Conservation (phyloP, 31 red algal species). For the Asparagopsis taxiformis region DNA sequence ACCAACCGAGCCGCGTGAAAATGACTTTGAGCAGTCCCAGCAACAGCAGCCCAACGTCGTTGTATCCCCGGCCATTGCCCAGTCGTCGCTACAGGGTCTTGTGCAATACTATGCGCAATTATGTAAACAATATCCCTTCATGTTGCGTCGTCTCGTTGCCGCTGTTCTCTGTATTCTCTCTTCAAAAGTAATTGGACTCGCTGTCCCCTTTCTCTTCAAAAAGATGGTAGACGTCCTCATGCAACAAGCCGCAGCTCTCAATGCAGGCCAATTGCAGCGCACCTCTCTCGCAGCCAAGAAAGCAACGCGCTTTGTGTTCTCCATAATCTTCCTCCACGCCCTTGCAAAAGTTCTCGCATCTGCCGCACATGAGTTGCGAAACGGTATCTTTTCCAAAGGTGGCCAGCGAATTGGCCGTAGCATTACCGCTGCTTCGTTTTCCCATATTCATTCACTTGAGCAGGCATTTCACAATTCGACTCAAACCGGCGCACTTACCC, state of each 20-base stretch:
- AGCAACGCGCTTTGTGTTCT: slow-evolving; percentile 7
- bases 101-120: slow-evolving; percentile 33
- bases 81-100: slow-evolving; percentile 48
- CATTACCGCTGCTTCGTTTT: slow-evolving; percentile 81
- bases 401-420: slow-evolving; percentile 79
- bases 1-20: background rate
- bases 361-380: slow-evolving; percentile 76
- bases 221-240: slow-evolving; percentile 65
- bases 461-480: slow-evolving; percentile 49
- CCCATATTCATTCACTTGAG: slow-evolving; percentile 75
- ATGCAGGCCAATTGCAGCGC: background rate
- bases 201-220: slow-evolving; percentile 72
- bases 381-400: slow-evolving; percentile 68
- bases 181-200: slow-evolving; percentile 68
- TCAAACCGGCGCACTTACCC: slow-evolving; percentile 59
- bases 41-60: background rate
- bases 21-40: background rate
- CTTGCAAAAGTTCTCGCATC: slow-evolving; percentile 52
- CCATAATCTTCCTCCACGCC: slow-evolving; percentile 53
- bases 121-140: slow-evolving; percentile 52
- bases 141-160: slow-evolving; percentile 53
- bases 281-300: background rate
- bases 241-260: slow-evolving; percentile 5
- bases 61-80: slow-evolving; percentile 28
- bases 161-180: slow-evolving; percentile 74